Evolutionary conservation across 2,329 filamentous ascomycete genomes (phyloP).

Genomic region (Hortaea werneckii): DNA sequence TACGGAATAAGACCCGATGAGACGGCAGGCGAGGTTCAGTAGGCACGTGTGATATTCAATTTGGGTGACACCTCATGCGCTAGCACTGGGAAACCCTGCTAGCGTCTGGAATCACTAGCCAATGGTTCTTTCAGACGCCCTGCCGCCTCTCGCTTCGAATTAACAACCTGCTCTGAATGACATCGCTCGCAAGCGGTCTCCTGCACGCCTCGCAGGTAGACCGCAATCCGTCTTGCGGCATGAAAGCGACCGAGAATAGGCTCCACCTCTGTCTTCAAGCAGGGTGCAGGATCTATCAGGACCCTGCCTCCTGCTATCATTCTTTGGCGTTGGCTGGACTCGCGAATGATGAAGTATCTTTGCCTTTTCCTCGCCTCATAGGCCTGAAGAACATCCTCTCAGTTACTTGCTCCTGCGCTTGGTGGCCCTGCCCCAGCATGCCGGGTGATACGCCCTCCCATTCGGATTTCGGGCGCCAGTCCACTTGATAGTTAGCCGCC

Average conservation of each 20-base stretch:
- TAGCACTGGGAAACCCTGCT: no score
- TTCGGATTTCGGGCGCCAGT: slow-evolving; percentile 7
- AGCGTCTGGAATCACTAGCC: no score
- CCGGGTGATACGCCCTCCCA: slow-evolving; percentile 5
- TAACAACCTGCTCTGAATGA: slow-evolving; percentile 8
- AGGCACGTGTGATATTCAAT: no score
- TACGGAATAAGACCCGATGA: no score
- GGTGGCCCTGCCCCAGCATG: slow-evolving; percentile 8
- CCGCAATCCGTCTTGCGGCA: slow-evolving; percentile 10
- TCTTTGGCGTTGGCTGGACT: slow-evolving; percentile 10
- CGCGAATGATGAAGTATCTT: slow-evolving; percentile 19
- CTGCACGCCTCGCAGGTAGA: slow-evolving; percentile 15
- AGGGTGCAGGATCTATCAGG: not conserved
- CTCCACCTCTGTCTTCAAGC: not conserved
- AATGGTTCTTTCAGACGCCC: no score
- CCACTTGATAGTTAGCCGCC: slow-evolving; percentile 20
- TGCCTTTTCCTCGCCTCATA: slow-evolving; percentile 16
- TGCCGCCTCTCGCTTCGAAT: no score
- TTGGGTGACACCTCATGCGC: no score
- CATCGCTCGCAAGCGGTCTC: slow-evolving; percentile 7
- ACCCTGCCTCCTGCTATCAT: not conserved
- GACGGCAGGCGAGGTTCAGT: no score
- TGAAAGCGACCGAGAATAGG: slow-evolving; percentile 9
- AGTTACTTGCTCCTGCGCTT: slow-evolving; percentile 17
- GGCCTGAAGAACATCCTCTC: slow-evolving; percentile 20